Evolutionary conservation across 495 filamentous ascomycete genomes (phyloP).

Genomic region (Entonaema liquescens): DNA sequence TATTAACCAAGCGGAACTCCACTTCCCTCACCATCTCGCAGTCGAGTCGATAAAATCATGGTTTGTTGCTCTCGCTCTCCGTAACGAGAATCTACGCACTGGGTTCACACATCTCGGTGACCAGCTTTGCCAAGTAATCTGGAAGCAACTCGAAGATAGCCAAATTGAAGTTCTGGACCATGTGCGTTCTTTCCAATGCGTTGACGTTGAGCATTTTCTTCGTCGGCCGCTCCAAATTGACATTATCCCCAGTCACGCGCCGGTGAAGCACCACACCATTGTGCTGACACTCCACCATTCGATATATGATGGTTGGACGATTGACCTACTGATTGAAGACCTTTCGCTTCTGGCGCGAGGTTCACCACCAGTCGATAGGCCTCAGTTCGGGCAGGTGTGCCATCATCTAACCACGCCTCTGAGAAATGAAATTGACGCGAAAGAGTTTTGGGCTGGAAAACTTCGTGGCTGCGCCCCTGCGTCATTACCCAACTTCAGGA

Average conservation of each 20-base stretch:
- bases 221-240: slow-evolving; percentile 67
- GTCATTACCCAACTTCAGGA: slow-evolving; percentile 53
- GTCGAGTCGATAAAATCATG: slow-evolving; percentile 51
- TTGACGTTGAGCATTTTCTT: slow-evolving; percentile 50
- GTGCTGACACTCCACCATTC: slow-evolving; percentile 69
- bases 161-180: slow-evolving; percentile 54
- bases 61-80: slow-evolving; percentile 57
- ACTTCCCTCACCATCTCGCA: slow-evolving; percentile 49
- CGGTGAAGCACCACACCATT: slow-evolving; percentile 32
- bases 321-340: slow-evolving; percentile 74
- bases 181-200: slow-evolving; percentile 17
- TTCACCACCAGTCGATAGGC: slow-evolving; percentile 45
- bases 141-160: slow-evolving; percentile 55
- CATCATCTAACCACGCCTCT: slow-evolving; percentile 10
- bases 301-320: slow-evolving; percentile 85
- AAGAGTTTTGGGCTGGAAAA: slow-evolving; percentile 65
- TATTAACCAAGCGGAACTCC: slow-evolving; percentile 76
- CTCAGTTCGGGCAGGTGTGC: slow-evolving; percentile 62
- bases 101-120: slow-evolving; percentile 67
- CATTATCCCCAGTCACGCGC: slow-evolving; percentile 41
- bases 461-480: slow-evolving; percentile 56
- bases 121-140: slow-evolving; percentile 69
- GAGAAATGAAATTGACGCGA: slow-evolving; percentile 34
- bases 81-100: slow-evolving; percentile 73
- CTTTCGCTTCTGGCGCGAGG: slow-evolving; percentile 56